Conservation (phyloP, 1,139 yeast species). For the Debaryomyces udenii region DNA sequence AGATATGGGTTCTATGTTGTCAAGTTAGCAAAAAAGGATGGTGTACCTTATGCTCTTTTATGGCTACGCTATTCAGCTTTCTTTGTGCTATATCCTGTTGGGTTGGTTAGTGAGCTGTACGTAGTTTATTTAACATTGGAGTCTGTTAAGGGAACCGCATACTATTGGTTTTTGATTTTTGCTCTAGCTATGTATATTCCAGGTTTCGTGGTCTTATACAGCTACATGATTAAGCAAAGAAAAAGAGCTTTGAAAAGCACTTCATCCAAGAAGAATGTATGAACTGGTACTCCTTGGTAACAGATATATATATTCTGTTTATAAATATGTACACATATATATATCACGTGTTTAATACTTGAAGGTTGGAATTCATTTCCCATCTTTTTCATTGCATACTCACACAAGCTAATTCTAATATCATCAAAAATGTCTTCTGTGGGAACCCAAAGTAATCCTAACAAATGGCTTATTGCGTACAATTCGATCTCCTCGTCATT, state of each 20-base stretch:
- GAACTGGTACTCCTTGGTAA: too few species aligned
- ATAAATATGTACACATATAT: not conserved
- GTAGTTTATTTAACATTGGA: conserved; percentile 33
- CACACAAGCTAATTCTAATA: not conserved
- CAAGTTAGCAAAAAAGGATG: conserved; percentile 17
- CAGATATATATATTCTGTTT: not conserved
- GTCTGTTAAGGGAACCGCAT: conserved; percentile 14
- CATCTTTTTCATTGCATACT: not conserved
- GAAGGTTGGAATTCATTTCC: too few species aligned
- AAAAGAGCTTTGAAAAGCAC: conserved; percentile 2
- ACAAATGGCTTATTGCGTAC: conserved; percentile 46
- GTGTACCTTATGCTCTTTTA: conserved; percentile 24
- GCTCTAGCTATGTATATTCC: conserved; percentile 37
- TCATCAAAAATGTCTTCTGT: conserved; percentile 3
- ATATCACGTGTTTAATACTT: too few species aligned
- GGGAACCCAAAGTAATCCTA: conserved; percentile 27
- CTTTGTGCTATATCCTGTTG: conserved; percentile 38
- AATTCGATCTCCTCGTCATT: conserved; percentile 49
- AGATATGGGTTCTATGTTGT: conserved; percentile 33
- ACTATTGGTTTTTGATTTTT: conserved; percentile 29
- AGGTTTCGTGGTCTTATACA: conserved; percentile 34
- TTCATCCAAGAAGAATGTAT: conserved; percentile 4
- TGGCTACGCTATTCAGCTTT: conserved; percentile 42
- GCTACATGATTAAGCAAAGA: conserved; percentile 39
- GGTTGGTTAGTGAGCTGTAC: conserved; percentile 33